phyloP scores from a whole-genome alignment of 1,284 basidiomycete genomes.

The Pascua sp. region DNA sequence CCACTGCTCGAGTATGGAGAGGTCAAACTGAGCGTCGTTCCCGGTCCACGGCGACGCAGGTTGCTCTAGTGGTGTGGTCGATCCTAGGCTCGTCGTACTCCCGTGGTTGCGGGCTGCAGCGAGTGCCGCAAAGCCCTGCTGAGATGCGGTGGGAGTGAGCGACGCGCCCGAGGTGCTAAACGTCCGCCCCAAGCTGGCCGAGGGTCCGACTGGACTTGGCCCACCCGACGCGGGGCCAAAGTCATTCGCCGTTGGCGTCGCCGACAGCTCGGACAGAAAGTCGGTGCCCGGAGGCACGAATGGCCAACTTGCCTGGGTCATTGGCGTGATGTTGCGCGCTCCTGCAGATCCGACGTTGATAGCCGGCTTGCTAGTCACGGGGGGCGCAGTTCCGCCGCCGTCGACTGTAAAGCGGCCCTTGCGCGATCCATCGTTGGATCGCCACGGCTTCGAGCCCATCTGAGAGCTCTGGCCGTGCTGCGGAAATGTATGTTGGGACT shows the following conservation, averaged over 20 bases:
- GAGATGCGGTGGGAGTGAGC: slow-evolving; percentile 10
- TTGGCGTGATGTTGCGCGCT: no score
- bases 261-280: slow-evolving; percentile 10
- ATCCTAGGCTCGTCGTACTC: slow-evolving; percentile 4
- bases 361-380: no score
- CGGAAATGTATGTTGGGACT: no score
- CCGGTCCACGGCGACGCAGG: slow-evolving; percentile 29
- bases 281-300: background rate
- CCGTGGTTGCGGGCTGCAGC: slow-evolving; percentile 7
- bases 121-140: background rate
- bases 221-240: background rate
- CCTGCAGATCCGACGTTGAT: no score
- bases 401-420: slow-evolving; percentile 49
- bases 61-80: slow-evolving; percentile 33
- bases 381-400: slow-evolving; percentile 24
- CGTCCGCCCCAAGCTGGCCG: background rate
- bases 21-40: slow-evolving; percentile 4
- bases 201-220: no score
- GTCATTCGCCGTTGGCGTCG: slow-evolving; percentile 9
- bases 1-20: slow-evolving; percentile 3
- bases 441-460: slow-evolving; percentile 42
- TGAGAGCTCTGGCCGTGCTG: slow-evolving; percentile 7
- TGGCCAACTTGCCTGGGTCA: slow-evolving; percentile 2
- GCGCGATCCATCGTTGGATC: slow-evolving; percentile 31
- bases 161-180: slow-evolving; percentile 8